Evolutionary conservation across 1,139 yeast genomes (phyloP).

Genomic region (Scheffersomyces segobiensis): DNA sequence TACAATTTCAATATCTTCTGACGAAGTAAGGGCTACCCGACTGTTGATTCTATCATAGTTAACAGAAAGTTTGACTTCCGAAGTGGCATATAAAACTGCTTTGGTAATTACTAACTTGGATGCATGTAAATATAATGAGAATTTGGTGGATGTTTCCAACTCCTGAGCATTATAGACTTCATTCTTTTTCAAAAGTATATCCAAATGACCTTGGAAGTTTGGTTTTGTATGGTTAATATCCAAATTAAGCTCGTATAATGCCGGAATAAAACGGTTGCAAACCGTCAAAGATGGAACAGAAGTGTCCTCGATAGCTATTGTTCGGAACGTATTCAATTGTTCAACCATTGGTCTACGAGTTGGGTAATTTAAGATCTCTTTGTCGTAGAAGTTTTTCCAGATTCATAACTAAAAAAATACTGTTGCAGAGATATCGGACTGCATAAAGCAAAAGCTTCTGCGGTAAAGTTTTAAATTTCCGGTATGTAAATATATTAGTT

Average conservation of each 20-base stretch:
- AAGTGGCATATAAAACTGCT: conserved; percentile 18
- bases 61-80: conserved; percentile 25
- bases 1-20: conserved; percentile 1
- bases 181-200: conserved; percentile 32
- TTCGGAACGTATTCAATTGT: neutral
- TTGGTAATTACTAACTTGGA: conserved; percentile 37
- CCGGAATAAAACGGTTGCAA: conserved; percentile 40
- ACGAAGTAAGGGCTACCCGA: conserved; percentile 22
- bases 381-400: neutral
- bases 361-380: neutral
- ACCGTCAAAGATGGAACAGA: conserved; percentile 16
- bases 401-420: neutral
- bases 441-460: neutral
- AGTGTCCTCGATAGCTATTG: neutral
- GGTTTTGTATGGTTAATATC: conserved; percentile 51
- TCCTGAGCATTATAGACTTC: conserved; percentile 19
- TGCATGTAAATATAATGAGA: conserved; percentile 39
- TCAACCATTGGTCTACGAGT: neutral
- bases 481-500: neutral
- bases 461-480: neutral
- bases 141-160: conserved; percentile 18
- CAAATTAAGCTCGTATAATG: conserved; percentile 42
- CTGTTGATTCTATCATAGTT: conserved; percentile 41
- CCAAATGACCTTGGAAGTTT: conserved; percentile 52
- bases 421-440: neutral